Evolutionary conservation across 1,284 basidiomycete species (phyloP), one percentile per base, ranked within the genome.

Genomic region (Tranzscheliella williamsii): DNA sequence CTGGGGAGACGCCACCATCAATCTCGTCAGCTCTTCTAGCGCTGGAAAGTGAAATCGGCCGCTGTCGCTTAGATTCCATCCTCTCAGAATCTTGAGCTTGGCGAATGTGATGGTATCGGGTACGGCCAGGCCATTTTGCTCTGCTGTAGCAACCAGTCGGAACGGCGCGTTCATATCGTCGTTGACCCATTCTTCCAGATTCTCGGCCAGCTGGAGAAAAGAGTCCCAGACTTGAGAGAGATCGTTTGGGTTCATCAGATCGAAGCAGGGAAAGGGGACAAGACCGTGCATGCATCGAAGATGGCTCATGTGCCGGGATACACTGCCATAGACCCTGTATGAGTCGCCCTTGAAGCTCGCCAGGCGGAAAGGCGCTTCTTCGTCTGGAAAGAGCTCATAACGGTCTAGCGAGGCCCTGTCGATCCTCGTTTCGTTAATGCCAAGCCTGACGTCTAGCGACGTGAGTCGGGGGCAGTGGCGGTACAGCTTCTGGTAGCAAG

Each of bases 381-480:
- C 27, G 11, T 29, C 27, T 9, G 11, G n/a, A n/a, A 29, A 29
- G 27, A 29, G 9, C n/a, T n/a, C n/a, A n/a, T n/a, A n/a, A n/a
- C n/a, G n/a, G n/a, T n/a, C n/a, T n/a, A n/a, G n/a, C n/a, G n/a
- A n/a, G 27, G 27, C n/a, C n/a, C 27, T 9, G n/a, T 29, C 27
- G 27, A 11, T n/a, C 11, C 27, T 9, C 11, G 11, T 29, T 11
- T 9, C 9, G 27, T 29, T 9, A 11, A 9, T n/a, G 11, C 18
- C 40, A 16, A 13, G 6, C 13, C 21, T n/a, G 4, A 30, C 24
- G 18, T 26, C 22, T 15, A 60, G 30, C 2, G 13, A 16, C 12
- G 33, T 38, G 4, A 60, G 41, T 2, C 23, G 35, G 11, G 41
- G 45, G 16, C 56, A 60, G 17, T 38, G 32, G 1, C 36, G 27